Evolutionary conservation across 2,329 filamentous ascomycete species (phyloP).

Genomic region (Neofusicoccum kwambonambiense): DNA sequence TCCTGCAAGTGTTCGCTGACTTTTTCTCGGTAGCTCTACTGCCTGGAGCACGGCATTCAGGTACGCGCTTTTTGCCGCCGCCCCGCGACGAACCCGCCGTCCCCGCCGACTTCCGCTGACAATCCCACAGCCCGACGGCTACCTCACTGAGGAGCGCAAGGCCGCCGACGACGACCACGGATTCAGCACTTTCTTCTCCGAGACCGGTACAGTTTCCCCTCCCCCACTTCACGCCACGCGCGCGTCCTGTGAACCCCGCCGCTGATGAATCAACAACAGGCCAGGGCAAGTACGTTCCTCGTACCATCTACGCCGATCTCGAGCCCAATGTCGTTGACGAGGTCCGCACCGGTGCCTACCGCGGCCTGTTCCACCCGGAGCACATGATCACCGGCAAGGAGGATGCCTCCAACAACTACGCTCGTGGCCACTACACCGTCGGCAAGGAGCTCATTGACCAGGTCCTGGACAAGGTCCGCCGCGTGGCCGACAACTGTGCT

Average conservation of each 20-base stretch:
- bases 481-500: slow-evolving; percentile 70
- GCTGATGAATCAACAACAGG: slow-evolving; percentile 15
- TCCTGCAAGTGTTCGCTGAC: neutral
- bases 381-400: slow-evolving; percentile 72
- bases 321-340: slow-evolving; percentile 72
- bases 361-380: slow-evolving; percentile 71
- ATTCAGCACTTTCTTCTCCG: slow-evolving; percentile 85
- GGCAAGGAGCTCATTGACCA: slow-evolving; percentile 74
- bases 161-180: slow-evolving; percentile 87
- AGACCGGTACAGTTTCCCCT: slow-evolving; percentile 54
- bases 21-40: slow-evolving; percentile 73
- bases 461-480: slow-evolving; percentile 68
- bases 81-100: neutral
- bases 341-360: slow-evolving; percentile 67
- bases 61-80: slow-evolving; percentile 53
- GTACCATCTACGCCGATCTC: slow-evolving; percentile 70
- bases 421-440: slow-evolving; percentile 73
- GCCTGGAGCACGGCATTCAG: slow-evolving; percentile 99
- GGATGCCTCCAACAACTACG: slow-evolving; percentile 76
- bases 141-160: slow-evolving; percentile 97
- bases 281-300: slow-evolving; percentile 67
- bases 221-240: slow-evolving; percentile 7
- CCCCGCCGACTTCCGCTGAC: slow-evolving; percentile 23
- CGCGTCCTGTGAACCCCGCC: neutral
- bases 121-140: slow-evolving; percentile 83